phyloP scores from a whole-genome alignment of 352 stramenopile species.

The Pythium utonaiense region DNA sequence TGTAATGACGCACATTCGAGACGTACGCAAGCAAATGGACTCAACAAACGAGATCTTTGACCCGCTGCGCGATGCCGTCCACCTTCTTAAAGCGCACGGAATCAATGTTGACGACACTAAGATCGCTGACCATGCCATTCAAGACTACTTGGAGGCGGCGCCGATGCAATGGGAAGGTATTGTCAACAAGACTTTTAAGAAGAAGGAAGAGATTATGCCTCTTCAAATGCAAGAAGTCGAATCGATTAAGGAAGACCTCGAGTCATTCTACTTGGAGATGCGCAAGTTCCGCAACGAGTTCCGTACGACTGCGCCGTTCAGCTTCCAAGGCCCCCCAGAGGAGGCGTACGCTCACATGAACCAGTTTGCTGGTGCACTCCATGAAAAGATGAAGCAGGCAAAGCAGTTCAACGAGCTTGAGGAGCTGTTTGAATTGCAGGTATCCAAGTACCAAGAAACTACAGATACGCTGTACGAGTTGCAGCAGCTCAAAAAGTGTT shows the following conservation, averaged over 20 bases:
- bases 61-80: constrained; percentile 91
- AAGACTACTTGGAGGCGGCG: constrained; percentile 94
- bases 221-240: constrained; percentile 96
- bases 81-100: constrained; percentile 93
- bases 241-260: constrained; percentile 91
- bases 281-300: constrained; percentile 95
- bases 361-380: constrained; percentile 54
- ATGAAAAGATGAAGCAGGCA: constrained; percentile 80
- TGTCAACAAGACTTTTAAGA: constrained; percentile 98
- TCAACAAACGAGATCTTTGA: constrained; percentile 93
- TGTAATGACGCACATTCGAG: constrained; percentile 95
- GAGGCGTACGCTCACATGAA: constrained; percentile 87
- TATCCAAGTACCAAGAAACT: constrained; percentile 87
- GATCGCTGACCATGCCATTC: constrained; percentile 73
- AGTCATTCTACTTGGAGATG: constrained; percentile 94
- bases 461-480: constrained; percentile 86
- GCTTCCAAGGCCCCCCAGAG: constrained; percentile 77
- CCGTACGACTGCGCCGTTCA: constrained; percentile 92
- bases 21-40: constrained; percentile 93
- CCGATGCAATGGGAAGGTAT: constrained; percentile 96
- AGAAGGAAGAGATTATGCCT: constrained; percentile 98
- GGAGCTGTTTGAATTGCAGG: constrained; percentile 84
- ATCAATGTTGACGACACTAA: constrained; percentile 90
- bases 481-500: constrained; percentile 85
- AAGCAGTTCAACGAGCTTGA: constrained; percentile 86